Percentiles rank a stretch among this genome's conserved stretches.
Conservation (phyloP, 1,284 basidiomycete genomes). For the Sporisorium graminicola region DNA sequence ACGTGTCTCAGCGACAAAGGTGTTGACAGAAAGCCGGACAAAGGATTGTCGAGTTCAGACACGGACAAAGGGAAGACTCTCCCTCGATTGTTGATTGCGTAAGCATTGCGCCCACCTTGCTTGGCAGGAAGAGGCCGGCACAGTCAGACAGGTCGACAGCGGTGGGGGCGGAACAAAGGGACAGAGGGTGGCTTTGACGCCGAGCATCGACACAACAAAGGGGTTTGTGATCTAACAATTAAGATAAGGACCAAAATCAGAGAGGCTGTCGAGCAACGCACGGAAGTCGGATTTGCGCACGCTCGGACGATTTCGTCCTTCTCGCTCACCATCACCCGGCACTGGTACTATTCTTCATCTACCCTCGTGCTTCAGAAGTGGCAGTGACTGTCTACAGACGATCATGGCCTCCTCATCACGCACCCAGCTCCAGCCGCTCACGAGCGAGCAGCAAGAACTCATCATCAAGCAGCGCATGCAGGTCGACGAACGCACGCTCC, state of each 20-base stretch:
- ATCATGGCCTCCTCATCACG: slow-evolving; percentile 34
- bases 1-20: background rate
- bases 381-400: background rate
- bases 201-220: background rate
- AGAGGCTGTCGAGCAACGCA: background rate
- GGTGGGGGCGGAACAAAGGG: background rate
- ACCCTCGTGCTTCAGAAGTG: too few species aligned
- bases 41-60: background rate
- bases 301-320: background rate
- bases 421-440: slow-evolving; percentile 26
- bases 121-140: slow-evolving; percentile 3
- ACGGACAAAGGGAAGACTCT: slow-evolving; percentile 5
- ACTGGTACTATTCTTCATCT: too few species aligned
- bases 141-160: slow-evolving; percentile 5
- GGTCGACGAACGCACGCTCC: slow-evolving; percentile 38
- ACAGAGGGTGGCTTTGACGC: background rate
- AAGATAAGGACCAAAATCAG: background rate
- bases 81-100: background rate
- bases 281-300: slow-evolving; percentile 12
- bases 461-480: slow-evolving; percentile 47
- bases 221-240: background rate
- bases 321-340: background rate
- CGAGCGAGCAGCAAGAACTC: slow-evolving; percentile 39
- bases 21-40: slow-evolving; percentile 5
- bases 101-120: background rate